Evolutionary conservation across 1,284 basidiomycete genomes (phyloP).

Genomic region (Trichosporon faecale): DNA sequence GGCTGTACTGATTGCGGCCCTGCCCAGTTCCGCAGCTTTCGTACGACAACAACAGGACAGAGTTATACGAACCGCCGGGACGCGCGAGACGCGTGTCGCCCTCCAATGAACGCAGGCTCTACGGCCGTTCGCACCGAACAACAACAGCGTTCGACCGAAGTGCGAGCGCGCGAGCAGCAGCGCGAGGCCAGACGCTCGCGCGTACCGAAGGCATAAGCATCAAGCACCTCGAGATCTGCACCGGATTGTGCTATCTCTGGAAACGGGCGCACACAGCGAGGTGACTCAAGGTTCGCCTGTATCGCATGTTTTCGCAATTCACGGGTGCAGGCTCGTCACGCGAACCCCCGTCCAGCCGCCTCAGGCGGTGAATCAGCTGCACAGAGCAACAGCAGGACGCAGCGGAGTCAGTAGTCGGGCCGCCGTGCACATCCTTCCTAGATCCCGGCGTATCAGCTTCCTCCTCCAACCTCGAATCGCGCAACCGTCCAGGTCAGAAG

Average conservation of each 20-base stretch:
- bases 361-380: no score
- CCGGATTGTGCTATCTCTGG: background rate
- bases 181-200: background rate
- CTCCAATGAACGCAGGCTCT: background rate
- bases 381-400: background rate
- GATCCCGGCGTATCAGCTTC: background rate
- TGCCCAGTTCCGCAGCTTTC: background rate
- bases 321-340: background rate
- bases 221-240: background rate
- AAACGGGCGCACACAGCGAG: background rate
- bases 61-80: slow-evolving; percentile 2
- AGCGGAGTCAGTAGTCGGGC: background rate
- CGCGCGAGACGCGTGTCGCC: background rate
- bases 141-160: background rate
- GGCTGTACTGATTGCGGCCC: background rate
- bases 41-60: background rate
- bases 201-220: background rate
- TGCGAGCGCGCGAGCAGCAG: background rate
- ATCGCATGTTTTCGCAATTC: background rate
- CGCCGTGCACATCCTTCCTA: background rate
- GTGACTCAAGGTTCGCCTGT: background rate
- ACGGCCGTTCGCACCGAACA: background rate
- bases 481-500: no score
- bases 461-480: no score
- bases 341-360: background rate